These are phyloP conservation scores for Ogataea hybrid DNA, from an alignment of 1,139 yeast genomes.

Conservation along the genomic window DNA sequence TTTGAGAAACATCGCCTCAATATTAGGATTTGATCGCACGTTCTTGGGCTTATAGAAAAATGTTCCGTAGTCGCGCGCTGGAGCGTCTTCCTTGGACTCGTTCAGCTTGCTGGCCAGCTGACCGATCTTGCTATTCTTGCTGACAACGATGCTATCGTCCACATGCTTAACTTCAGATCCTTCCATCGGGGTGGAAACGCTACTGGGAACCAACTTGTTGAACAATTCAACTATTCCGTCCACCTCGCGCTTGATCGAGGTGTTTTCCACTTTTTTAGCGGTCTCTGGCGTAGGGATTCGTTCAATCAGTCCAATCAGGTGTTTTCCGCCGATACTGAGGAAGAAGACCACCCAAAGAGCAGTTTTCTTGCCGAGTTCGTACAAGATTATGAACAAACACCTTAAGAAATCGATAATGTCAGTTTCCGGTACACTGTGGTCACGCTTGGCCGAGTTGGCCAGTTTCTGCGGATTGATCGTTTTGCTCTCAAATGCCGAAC, in stretches of 20 bases:
- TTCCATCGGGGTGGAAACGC: conserved; percentile 18
- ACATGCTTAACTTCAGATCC: conserved; percentile 2
- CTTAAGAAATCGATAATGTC: conserved; percentile 26
- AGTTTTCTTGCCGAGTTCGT: conserved; percentile 21
- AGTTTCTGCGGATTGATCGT: conserved; percentile 2
- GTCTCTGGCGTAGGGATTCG: conserved; percentile 27
- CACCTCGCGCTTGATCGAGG: conserved; percentile 14
- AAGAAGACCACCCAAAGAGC: conserved; percentile 26
- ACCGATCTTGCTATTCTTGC: conserved; percentile 16
- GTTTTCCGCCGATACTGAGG: conserved; percentile 15
- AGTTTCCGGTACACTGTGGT: conserved; percentile 19
- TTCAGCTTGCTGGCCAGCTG: conserved; percentile 15
- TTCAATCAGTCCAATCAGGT: conserved; percentile 17
- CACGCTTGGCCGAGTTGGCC: not conserved
- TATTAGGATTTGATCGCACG: conserved; percentile 12
- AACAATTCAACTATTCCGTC: conserved; percentile 18
- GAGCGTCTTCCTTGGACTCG: not conserved
- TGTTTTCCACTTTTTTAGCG: conserved; percentile 17
- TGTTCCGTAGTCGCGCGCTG: conserved; percentile 28
- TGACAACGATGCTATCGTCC: conserved; percentile 17
- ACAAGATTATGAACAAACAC: conserved; percentile 19
- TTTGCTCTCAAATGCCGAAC: not conserved
- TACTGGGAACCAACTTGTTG: conserved; percentile 20
- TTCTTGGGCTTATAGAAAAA: conserved; percentile 21
- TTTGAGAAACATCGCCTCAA: conserved; percentile 25